Evolutionary conservation across 2,329 filamentous ascomycete genomes (phyloP).

Genomic region (Colletotrichum cuscutae): DNA sequence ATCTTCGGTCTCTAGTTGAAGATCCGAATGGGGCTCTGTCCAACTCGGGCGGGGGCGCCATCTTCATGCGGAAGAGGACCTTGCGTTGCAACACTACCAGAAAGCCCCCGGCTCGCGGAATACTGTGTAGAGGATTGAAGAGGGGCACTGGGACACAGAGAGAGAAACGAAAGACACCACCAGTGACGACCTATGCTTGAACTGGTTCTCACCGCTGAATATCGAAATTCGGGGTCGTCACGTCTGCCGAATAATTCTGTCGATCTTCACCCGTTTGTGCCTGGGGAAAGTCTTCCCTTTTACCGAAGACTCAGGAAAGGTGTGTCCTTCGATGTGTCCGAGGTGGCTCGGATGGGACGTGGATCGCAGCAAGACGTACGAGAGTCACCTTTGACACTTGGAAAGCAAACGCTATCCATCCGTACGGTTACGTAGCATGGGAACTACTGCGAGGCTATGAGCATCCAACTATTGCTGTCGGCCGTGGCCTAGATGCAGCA

Average conservation of each 20-base stretch:
- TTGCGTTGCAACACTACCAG: slow-evolving; percentile 14
- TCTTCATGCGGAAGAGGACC: slow-evolving; percentile 26
- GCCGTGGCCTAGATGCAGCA: slow-evolving; percentile 8
- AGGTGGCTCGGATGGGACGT: neutral
- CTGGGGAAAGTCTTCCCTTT: neutral
- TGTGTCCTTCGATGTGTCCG: neutral
- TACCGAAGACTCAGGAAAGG: neutral
- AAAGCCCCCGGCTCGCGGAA: neutral
- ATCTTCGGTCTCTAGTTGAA: slow-evolving; percentile 32
- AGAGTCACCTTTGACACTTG: neutral
- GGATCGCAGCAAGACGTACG: neutral
- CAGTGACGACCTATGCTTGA: slow-evolving; percentile 10
- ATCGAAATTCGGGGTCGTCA: slow-evolving; percentile 19
- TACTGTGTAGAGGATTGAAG: neutral
- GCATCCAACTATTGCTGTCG: neutral
- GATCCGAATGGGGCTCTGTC: slow-evolving; percentile 29
- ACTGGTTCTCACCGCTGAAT: slow-evolving; percentile 14
- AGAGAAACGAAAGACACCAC: neutral
- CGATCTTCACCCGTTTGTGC: slow-evolving; percentile 2
- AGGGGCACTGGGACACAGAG: neutral
- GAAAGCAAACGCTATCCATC: neutral
- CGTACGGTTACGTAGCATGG: neutral
- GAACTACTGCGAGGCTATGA: neutral
- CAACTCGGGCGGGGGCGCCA: slow-evolving; percentile 7
- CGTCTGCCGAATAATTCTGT: neutral